Conservation (phyloP, 202 grass and related monocot genomes). For the Eragrostis tef region DNA sequence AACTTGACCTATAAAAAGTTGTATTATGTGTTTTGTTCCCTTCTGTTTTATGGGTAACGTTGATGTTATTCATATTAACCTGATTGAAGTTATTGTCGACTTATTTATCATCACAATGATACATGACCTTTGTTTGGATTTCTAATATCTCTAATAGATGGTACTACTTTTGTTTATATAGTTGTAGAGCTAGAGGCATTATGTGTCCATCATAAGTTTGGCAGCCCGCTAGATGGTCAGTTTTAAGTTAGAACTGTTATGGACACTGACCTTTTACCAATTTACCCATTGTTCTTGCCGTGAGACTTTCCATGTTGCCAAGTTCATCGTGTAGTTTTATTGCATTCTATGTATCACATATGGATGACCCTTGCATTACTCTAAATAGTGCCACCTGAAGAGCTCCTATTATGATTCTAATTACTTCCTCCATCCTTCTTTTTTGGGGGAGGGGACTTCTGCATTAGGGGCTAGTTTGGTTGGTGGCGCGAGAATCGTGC, state of each 20-base stretch:
- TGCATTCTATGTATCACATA: neutral
- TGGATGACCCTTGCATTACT: conserved; percentile 22
- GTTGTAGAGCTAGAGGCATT: neutral
- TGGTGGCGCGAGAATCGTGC: too few species aligned
- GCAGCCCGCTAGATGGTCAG: neutral
- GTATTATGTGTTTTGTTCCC: neutral
- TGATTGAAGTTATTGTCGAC: conserved; percentile 28
- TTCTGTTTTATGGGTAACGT: neutral
- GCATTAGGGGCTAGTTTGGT: too few species aligned
- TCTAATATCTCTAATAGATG: neutral
- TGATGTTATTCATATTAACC: conserved; percentile 20
- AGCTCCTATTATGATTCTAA: neutral
- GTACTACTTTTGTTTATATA: conserved; percentile 22
- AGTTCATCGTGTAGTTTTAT: conserved; percentile 20
- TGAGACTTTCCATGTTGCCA: neutral
- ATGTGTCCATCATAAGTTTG: conserved; percentile 30
- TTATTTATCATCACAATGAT: conserved; percentile 16
- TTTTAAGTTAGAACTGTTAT: conserved; percentile 22
- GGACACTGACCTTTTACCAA: neutral
- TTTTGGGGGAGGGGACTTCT: too few species aligned
- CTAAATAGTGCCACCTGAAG: neutral
- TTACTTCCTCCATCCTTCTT: neutral
- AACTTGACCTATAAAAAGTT: conserved; percentile 22
- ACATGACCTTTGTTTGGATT: neutral
- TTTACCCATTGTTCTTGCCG: conserved; percentile 35